Evolutionary conservation across 768 basidiomycete genomes (phyloP), one percentile per base, ranked within the genome.

Genomic region (Pisolithus sp.): DNA sequence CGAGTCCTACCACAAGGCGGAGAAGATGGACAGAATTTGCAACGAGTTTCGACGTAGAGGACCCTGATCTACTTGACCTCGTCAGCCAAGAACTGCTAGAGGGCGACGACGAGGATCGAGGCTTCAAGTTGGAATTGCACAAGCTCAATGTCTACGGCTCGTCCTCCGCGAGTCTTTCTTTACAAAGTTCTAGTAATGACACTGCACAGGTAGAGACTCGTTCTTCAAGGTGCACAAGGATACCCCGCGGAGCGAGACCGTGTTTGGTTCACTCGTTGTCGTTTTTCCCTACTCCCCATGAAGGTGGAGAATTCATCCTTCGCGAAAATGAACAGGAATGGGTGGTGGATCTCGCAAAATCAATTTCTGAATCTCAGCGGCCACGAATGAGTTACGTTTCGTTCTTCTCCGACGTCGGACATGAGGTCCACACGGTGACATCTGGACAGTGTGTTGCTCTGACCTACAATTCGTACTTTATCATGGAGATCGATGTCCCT

Each of bases 151-250:
- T 77, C 1, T 76, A 78, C 48, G 70, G 77, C 75, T 50, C 9
- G 58, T 57, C 13, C 18, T 30, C 3, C n/a, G 28, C 43, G 12
- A 13, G 3, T 41, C 12, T 47, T 17, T 30, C n/a, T 28, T 9
- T n/a, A 13, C 17, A n/a, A 20, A 10, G 34, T 34, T 17, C 24
- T 20, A 9, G 4, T 15, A 23, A 36, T 30, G 18, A 42, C 12
- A 48, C 10, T 5, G 34, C 12, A 13, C 34, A 76, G 76, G 67
- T 1, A 57, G 68, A 43, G 77, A 66, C 7, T 70, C 70, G 0
- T 79, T 76, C 58, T 80, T 79, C 69, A 77, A 76, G 55, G 38
- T 73, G 1, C 79, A 79, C 55, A 67, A 73, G 39, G 80, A 79
- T 52, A 78, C 78, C 0, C 76, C 75, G 5, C 71, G 73, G 6